Evolutionary conservation across 2,329 filamentous ascomycete species (phyloP).

Genomic region (Penicillium sp.): DNA sequence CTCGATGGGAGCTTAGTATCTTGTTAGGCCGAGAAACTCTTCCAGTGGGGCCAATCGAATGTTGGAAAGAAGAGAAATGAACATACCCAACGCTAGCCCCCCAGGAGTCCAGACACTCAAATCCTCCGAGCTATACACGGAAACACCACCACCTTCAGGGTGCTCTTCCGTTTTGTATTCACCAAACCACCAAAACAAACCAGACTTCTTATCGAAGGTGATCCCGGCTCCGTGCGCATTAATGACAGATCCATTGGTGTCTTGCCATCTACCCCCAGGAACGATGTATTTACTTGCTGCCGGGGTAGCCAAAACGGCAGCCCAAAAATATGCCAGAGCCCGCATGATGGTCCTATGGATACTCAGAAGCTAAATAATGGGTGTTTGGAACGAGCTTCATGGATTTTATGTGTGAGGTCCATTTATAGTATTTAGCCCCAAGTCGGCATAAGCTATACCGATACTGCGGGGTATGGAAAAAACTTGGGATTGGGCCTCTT

Average conservation of each 20-base stretch:
- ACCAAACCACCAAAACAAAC: constrained; percentile 63
- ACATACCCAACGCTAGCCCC: constrained; percentile 57
- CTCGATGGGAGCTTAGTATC: constrained; percentile 49
- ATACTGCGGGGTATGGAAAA: constrained; percentile 9
- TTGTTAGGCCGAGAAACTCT: neutral
- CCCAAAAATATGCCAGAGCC: neutral
- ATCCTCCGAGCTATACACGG: constrained; percentile 63
- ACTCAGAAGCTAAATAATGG: too few species aligned
- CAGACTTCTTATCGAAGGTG: constrained; percentile 53
- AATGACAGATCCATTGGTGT: constrained; percentile 61
- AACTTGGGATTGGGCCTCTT: neutral
- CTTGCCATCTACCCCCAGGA: constrained; percentile 62
- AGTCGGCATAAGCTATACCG: constrained; percentile 9
- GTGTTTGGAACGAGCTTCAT: too few species aligned
- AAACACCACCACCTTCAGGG: constrained; percentile 61
- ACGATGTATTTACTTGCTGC: constrained; percentile 58
- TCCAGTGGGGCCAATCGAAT: neutral
- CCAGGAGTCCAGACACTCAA: constrained; percentile 62
- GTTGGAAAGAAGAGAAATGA: neutral
- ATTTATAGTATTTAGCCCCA: neutral
- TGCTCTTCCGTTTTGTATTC: constrained; percentile 63
- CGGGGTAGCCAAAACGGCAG: constrained; percentile 1
- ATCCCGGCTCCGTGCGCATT: constrained; percentile 65
- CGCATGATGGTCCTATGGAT: neutral
- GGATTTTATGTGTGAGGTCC: neutral